Percentiles rank a stretch among this genome's conserved stretches.
These are phyloP conservation scores for Eucalyptus coolabah DNA, from an alignment of 345 rosid species.

Conservation along the genomic window DNA sequence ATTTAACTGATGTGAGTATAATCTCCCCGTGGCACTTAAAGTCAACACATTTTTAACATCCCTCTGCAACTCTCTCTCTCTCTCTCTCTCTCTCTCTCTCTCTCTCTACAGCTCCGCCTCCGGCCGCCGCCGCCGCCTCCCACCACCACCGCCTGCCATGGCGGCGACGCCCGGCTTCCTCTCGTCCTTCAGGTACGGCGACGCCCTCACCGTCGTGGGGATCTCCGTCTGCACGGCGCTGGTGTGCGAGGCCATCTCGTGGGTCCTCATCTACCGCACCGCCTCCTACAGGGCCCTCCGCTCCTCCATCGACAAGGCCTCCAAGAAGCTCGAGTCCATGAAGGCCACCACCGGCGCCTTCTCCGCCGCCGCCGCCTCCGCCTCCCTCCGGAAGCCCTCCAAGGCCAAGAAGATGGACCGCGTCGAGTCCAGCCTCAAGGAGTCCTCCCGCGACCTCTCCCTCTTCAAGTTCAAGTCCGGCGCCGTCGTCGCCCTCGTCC, in stretches of 20 bases:
- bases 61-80: neutral
- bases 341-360: slow-evolving; percentile 50
- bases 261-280: slow-evolving; percentile 96
- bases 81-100: neutral
- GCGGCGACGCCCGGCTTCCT: slow-evolving; percentile 1
- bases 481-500: slow-evolving; percentile 88
- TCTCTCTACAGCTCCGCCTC: neutral
- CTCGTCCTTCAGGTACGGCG: slow-evolving; percentile 65
- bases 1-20: neutral
- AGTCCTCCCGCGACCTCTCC: slow-evolving; percentile 88
- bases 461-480: slow-evolving; percentile 99
- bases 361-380: slow-evolving; percentile 30
- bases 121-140: neutral
- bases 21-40: neutral
- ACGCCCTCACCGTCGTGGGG: slow-evolving; percentile 75
- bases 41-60: neutral
- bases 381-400: slow-evolving; percentile 40
- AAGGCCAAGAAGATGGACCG: slow-evolving; percentile 96
- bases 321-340: slow-evolving; percentile 94
- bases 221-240: slow-evolving; percentile 92
- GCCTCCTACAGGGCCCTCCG: slow-evolving; percentile 83
- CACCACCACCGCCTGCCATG: neutral
- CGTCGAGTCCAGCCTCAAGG: slow-evolving; percentile 85
- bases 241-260: slow-evolving; percentile 90
- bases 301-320: slow-evolving; percentile 89